Evolutionary conservation across 2,329 filamentous ascomycete species (phyloP), one percentile per base, ranked within the genome.

Genomic region (Alternaria arbusti): DNA sequence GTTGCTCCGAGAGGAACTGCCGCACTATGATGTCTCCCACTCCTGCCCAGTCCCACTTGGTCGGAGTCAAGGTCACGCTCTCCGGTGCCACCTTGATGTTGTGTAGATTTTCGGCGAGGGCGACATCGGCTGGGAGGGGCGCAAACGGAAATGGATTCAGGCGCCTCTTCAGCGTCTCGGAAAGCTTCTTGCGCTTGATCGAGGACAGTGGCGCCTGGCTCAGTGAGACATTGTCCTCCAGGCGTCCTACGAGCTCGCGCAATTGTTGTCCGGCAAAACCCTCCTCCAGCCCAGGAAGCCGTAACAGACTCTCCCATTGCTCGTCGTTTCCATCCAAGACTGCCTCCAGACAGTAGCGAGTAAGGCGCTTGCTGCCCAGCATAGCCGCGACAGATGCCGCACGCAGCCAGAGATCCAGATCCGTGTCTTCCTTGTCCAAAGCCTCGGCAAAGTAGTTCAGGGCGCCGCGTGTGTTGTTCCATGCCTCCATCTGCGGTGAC

Each of bases 381-480:
- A 88, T 82, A 56, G 84, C 83, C 11, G 86, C 85, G 3, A 90
- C 84, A 17, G 87, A 84, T 20, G 87, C 85, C 22, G 86, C 84
- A 66, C 87, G 86, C 62, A 88, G 83, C 88, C 88, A 90, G 22
- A 90, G 79, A 70, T 90, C 88, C 43, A 89, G 77, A 70, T 90
- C 88, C 5, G 86, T 85, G 64, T 90, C 88, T 74, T 90, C 88
- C 59, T 88, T 86, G 72, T 90, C 88, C 59, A 90, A 78, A 2
- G 88, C 88, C 67, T 89, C 84, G 4, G 87, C 86, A 66, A 90
- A 90, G 63, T 85, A 84, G 43, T 79, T 73, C 17, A 90, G 74
- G 1, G 83, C 81, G 15, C 66, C 65, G 15, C 68, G 59, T 12
- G 76, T 66, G 32, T 74, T 73, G 36, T 57, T 65, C 63, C 71